Base-by-base conservation (phyloP, 208 protist species). In the Leishmania mexicana region DNA sequence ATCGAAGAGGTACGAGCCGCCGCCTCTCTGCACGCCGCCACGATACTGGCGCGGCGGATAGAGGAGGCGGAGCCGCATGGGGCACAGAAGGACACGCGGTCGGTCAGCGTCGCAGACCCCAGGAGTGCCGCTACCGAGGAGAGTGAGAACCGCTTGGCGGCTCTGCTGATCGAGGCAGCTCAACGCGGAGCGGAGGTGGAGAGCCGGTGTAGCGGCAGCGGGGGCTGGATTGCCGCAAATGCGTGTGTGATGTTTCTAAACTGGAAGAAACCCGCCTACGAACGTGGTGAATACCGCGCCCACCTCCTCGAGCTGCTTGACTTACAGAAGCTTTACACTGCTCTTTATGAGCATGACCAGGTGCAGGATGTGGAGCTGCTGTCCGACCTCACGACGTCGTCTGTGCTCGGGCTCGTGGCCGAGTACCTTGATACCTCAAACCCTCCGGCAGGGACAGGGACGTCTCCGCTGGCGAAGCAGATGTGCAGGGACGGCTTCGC, bases 161-260 rank as follows among this genome's bases (percentile, higher is more conserved):
- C 21, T 28, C 75, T 86, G 10, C 67, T 86, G n/a, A 76, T 78
- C 28, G 83, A 86, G 62, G 54, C 83, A 10, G 83, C 78, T 0
- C 28, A 76, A 47, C 83, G 83, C 7, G 83, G 78, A 17, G 72
- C 68, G 1, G 60, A 73, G 21, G 40, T 86, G 38, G 83, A 86
- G 67, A 38, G 8, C n/a, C 83, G 83, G 6, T 42, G 73, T 35
- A 28, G 57, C 21, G 83, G 83, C 77, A 57, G 73, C 47, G 89
- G 87, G 10, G 83, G 85, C 8, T 94, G 85, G 85, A 81, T 97
- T n/a, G 84, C 86, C 40, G 83, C 93, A 13, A 95, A 94, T 80
- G 91, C 92, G 8, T 94, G 89, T 78, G 78, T 90, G 42, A 85
- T 85, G 11, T 91, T 92, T 65, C 86, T 96, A 35, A 87, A 87